Evolutionary conservation across 2,329 filamentous ascomycete genomes (phyloP), one percentile per base, ranked within the genome.

Genomic region (Chrysoporthe deuterocubensis): DNA sequence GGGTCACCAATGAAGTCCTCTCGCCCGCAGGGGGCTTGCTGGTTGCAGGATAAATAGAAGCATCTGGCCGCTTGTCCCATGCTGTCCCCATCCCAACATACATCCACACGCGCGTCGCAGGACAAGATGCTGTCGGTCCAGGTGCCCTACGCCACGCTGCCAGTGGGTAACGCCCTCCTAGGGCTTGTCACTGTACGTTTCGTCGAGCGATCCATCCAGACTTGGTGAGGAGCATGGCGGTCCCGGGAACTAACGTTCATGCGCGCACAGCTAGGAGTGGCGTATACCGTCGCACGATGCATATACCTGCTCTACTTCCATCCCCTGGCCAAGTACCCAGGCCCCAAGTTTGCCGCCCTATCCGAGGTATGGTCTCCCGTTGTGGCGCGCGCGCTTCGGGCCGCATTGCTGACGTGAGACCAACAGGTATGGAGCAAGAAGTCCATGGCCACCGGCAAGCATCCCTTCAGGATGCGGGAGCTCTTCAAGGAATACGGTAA

Each of bases 271-370:
- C 37, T 56, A 4, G 48, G 18, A 26, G 11, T 57, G 8, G 21
- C 32, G 5, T 64, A 34, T 14, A 26, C 21, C 18, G 4, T 56
- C 6, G n/a, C 48, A 40, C 64, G 48, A 61, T 69, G 67, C n/a
- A 40, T 67, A 16, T 67, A 69, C 18, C 21, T 57, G 11, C 56
- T 64, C 43, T 69, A 50, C 54, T 69, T 64, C 7, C 67, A 69
- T 44, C 67, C 65, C n/a, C 61, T 69, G 26, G 56, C 65, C 54
- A 69, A 62, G 4, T 69, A 57, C n/a, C 67, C 67, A 26, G 67
- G 67, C 2, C 67, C 67, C 5, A 16, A 26, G 16, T 32, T 43
- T n/a, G 56, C 64, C 14, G 48, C 64, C 6, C 2, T 67, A 14
- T 52, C 16, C 11, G 57, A 48, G 32, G 62, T 44, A 52, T 50